Evolutionary conservation across 2,329 filamentous ascomycete species (phyloP), one percentile per base, ranked within the genome.

Genomic region (Xylaria sp.): DNA sequence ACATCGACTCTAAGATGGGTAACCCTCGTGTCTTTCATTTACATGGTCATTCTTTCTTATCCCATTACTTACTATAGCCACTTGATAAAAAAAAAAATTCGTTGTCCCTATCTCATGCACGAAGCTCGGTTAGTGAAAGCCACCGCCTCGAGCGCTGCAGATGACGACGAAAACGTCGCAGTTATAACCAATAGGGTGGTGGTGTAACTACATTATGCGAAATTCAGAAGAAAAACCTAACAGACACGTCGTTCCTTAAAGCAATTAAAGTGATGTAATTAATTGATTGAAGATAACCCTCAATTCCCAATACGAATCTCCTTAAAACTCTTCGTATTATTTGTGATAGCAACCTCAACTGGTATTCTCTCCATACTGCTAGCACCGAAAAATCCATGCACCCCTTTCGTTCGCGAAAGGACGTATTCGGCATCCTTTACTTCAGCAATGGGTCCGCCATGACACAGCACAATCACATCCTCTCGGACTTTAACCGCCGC

Each of bases 301-400:
- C 31, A 68, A 20, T 60, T 36, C 58, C 15, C 54, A 54, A 76
- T 68, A 17, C 59, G 63, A 31, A 77, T 76, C 6, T 69, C 73
- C 72, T 81, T 81, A 53, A 81, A 81, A 3, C 26, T 66, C 74
- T 74, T 80, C 33, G 80, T 82, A 54, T 81, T 81, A 7, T 80
- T 74, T 9, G 80, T 87, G 65, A 92, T 91, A 0, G 90, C 90
- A 67, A 85, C 81, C 75, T 92, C 90, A 11, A 92, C 90, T 0
- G 90, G 90, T 69, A 92, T 78, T 51, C 90, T 81, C 78, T 92
- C 90, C 87, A 92, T 90, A 63, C 87, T 88, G 69, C 89, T 91
- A 11, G 90, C 90, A 0, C 90, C 90, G 73, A 89, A 92, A 77
- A 93, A 92, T 0, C 90, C 90, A 79, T 92, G 89, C n/a, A 92